Evolutionary conservation across 495 filamentous ascomycete species (phyloP).

Genomic region (Talaromyces liani): DNA sequence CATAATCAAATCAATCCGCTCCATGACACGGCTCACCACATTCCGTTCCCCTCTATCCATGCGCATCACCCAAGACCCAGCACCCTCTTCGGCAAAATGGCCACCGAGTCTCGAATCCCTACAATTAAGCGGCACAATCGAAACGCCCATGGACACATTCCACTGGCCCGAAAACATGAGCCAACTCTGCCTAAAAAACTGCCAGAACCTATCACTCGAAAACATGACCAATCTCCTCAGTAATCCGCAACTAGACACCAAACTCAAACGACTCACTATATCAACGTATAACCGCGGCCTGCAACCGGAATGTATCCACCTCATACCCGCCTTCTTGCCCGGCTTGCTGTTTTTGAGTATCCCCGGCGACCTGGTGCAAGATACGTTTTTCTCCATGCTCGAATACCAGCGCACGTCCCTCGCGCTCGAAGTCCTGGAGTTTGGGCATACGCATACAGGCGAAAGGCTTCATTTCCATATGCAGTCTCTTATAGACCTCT

Average conservation of each 20-base stretch:
- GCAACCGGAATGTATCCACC: constrained; percentile 18
- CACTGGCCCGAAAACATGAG: constrained; percentile 24
- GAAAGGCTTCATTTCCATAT: constrained; percentile 15
- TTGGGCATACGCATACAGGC: constrained; percentile 15
- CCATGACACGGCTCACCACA: constrained; percentile 37
- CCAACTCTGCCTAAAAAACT: constrained; percentile 20
- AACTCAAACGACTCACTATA: constrained; percentile 21
- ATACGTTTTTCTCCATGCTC: constrained; percentile 22
- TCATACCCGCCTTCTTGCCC: constrained; percentile 20
- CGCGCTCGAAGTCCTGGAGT: constrained; percentile 19
- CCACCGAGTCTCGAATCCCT: constrained; percentile 16
- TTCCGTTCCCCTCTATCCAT: constrained; percentile 53
- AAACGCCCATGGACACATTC: constrained; percentile 17
- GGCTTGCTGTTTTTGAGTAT: constrained; percentile 19
- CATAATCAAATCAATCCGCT: constrained; percentile 46
- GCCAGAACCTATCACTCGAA: constrained; percentile 19
- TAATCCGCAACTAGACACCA: constrained; percentile 14
- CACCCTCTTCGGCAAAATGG: constrained; percentile 8
- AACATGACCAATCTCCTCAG: constrained; percentile 18
- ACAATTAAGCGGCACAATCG: constrained; percentile 23
- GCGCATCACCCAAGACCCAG: constrained; percentile 14
- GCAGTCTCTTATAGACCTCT: constrained; percentile 12
- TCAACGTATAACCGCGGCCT: constrained; percentile 20
- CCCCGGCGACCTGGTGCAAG: constrained; percentile 23
- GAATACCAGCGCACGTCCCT: constrained; percentile 10